Evolutionary conservation across 768 basidiomycete genomes (phyloP).

Genomic region (Collybia mongolica): DNA sequence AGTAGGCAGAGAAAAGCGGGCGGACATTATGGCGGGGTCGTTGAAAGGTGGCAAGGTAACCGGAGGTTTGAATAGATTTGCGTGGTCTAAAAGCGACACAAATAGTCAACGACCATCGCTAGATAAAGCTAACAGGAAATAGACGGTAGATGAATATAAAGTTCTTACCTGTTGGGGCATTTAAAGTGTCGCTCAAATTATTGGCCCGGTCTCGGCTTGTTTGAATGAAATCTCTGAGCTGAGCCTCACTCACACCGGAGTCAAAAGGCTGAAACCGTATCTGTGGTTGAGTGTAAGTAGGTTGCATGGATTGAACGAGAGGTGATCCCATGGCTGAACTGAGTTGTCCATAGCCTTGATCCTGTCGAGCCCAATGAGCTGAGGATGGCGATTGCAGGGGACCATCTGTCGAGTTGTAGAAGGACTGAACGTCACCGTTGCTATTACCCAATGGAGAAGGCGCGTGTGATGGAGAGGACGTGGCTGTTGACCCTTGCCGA

Average conservation of each 20-base stretch:
- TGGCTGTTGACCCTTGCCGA: constrained; percentile 53
- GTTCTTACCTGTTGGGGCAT: constrained; percentile 14
- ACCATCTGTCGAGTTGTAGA: constrained; percentile 37
- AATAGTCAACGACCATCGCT: not conserved
- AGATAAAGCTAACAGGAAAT: constrained; percentile 6
- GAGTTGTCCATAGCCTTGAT: constrained; percentile 40
- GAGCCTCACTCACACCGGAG: constrained; percentile 65
- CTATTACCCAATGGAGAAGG: constrained; percentile 48
- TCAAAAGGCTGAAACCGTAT: constrained; percentile 57
- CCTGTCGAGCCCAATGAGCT: constrained; percentile 32
- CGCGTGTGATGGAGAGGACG: constrained; percentile 59
- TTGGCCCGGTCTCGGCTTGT: constrained; percentile 60
- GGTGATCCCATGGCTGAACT: constrained; percentile 38
- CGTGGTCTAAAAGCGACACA: constrained; percentile 3
- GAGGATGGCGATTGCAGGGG: constrained; percentile 40
- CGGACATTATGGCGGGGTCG: constrained; percentile 83
- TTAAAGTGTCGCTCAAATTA: constrained; percentile 14
- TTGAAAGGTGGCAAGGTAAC: constrained; percentile 48
- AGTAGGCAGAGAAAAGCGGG: constrained; percentile 50
- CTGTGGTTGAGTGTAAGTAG: constrained; percentile 35
- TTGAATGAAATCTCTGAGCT: constrained; percentile 74
- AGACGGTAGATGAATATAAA: constrained; percentile 18
- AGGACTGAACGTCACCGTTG: constrained; percentile 46
- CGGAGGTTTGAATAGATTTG: constrained; percentile 17
- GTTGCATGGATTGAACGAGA: constrained; percentile 40